A percentile compares a stretch with the other conserved stretches of the same genome.
These are phyloP conservation scores for Cyclocybe cylindracea DNA, from an alignment of 768 basidiomycete genomes.

Conservation along the genomic window DNA sequence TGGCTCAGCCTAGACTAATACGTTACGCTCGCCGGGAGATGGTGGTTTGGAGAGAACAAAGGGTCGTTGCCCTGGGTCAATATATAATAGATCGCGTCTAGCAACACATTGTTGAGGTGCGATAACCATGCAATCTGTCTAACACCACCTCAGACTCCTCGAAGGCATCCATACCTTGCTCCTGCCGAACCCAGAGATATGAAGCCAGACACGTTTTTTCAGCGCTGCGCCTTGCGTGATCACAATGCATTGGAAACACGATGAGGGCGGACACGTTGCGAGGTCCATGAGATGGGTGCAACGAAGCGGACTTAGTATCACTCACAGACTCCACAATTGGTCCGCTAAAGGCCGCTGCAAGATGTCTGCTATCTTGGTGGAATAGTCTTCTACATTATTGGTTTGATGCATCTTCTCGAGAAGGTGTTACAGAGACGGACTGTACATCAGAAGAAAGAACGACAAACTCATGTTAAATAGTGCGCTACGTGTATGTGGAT, in stretches of 20 bases:
- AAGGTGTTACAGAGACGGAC: too few species aligned
- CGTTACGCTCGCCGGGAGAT: slow-evolving; percentile 17
- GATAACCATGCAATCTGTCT: slow-evolving; percentile 32
- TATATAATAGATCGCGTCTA: slow-evolving; percentile 12
- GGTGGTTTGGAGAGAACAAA: slow-evolving; percentile 1
- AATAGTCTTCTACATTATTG: too few species aligned
- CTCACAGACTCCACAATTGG: too few species aligned
- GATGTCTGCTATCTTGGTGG: too few species aligned
- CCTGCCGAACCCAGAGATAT: background rate
- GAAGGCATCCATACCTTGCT: too few species aligned
- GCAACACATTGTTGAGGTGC: slow-evolving; percentile 26
- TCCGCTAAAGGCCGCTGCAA: too few species aligned
- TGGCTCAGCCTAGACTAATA: slow-evolving; percentile 12
- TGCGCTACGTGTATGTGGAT: slow-evolving; percentile 5
- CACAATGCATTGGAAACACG: slow-evolving; percentile 14
- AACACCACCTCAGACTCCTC: slow-evolving; percentile 5
- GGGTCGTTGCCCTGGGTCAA: slow-evolving; percentile 9
- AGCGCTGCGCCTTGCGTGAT: slow-evolving; percentile 6
- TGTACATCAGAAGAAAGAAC: slow-evolving; percentile 1
- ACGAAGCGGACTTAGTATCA: too few species aligned
- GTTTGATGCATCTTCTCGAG: too few species aligned
- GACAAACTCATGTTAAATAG: slow-evolving; percentile 13
- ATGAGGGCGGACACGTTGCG: slow-evolving; percentile 17
- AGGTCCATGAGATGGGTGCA: background rate
- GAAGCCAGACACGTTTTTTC: slow-evolving; percentile 19